Evolutionary conservation across 345 rosid species (phyloP).

Genomic region (Salix caprea): DNA sequence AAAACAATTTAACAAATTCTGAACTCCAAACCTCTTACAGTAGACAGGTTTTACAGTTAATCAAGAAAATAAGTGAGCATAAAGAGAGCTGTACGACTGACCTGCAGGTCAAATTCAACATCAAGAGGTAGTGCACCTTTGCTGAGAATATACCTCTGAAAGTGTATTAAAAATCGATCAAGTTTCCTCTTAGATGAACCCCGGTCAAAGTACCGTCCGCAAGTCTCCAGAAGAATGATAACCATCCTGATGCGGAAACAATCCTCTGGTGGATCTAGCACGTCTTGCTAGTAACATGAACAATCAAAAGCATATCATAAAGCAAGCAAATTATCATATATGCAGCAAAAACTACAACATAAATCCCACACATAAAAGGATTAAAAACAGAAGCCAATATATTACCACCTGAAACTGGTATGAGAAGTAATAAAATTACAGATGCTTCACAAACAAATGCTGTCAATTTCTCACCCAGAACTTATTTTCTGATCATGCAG

Average conservation of each 20-base stretch:
- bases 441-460: background rate
- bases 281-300: conserved; percentile 62
- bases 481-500: background rate
- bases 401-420: background rate
- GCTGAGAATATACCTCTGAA: conserved; percentile 90
- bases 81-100: conserved; percentile 25
- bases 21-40: background rate
- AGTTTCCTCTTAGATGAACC: conserved; percentile 97
- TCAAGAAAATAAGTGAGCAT: background rate
- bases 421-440: background rate
- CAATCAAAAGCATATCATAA: conserved; percentile 6
- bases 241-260: conserved; percentile 96
- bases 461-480: background rate
- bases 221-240: conserved; percentile 84
- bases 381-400: background rate
- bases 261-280: conserved; percentile 92
- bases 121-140: conserved; percentile 81
- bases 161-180: conserved; percentile 82
- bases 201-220: conserved; percentile 95
- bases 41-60: background rate
- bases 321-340: background rate
- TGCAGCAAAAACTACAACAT: background rate
- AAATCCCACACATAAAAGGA: background rate
- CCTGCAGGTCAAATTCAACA: conserved; percentile 97
- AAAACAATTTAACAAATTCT: background rate